Evolutionary conservation across 2,329 filamentous ascomycete genomes (phyloP), one percentile per base, ranked within the genome.

Genomic region (Fusarium brachygibbosum): DNA sequence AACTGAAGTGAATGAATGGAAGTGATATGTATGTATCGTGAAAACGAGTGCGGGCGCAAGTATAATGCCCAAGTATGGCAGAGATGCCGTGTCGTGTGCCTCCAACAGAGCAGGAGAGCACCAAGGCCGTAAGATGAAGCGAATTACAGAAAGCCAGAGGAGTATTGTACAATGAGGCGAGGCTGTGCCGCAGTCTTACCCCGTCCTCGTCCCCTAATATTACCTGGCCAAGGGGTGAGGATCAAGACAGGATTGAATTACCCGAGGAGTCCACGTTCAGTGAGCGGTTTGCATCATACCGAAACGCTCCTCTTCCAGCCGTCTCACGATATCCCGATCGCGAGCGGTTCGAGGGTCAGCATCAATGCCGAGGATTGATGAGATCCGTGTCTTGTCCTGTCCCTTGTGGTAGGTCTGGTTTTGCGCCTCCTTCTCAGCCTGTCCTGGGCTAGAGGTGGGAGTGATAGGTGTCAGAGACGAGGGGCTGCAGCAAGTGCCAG

Each of bases 291-390:
- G 72, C 75, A 82, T 66, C 76, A 73, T 63, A 42, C 78, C 63
- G 70, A 76, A 78, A 50, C 82, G 79, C 74, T 84, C 82, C 74
- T 87, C 84, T 72, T 88, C 87, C 73, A 88, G 79, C 68, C 85
- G 79, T 72, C 86, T 83, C 58, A 88, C 84, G 75, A 88, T 79
- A 76, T 88, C 86, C 71, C 86, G 81, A 78, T 88, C 87, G 71
- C 83, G 83, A 40, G 85, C 85, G 71, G 84, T 87, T 38, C 86
- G 79, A 23, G 86, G 86, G 74, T 86, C 86, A 38, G 86, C 84
- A 71, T 88, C 86, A 67, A 87, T 87, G 38, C 87, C 87, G 25
- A 90, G 80, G 58, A 90, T 87, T 34, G 88, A 87, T 42, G 87
- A 88, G 70, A 90, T 90, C 69, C 87, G 83, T 35, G 87, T 90